These are phyloP conservation scores for Dittrichia graveolens DNA, from an alignment of 129 eudicot genomes.

Conservation along the genomic window DNA sequence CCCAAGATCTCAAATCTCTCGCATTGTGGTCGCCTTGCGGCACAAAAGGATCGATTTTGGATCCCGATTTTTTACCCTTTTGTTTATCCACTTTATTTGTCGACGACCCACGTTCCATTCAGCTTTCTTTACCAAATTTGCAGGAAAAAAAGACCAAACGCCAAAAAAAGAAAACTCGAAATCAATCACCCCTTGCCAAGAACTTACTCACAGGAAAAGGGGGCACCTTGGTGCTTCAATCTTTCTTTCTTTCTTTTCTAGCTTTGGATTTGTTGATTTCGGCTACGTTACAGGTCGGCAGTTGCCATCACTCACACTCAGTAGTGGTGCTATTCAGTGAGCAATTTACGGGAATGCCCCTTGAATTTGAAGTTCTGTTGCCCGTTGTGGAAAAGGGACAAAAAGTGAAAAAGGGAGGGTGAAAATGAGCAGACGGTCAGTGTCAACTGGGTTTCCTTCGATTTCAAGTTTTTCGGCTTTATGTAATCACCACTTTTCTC, in stretches of 20 bases:
- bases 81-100: slow-evolving; percentile 33
- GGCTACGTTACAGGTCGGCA: slow-evolving; percentile 4
- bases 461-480: slow-evolving; percentile 31
- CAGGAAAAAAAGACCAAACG: not conserved
- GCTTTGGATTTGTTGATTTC: slow-evolving; percentile 3
- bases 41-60: slow-evolving; percentile 78
- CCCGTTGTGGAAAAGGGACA: slow-evolving; percentile 14
- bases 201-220: not conserved
- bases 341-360: slow-evolving; percentile 26
- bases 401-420: not conserved
- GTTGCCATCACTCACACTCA: slow-evolving; percentile 22
- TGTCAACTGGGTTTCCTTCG: slow-evolving; percentile 36
- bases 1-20: slow-evolving; percentile 95
- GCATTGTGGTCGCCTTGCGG: slow-evolving; percentile 71
- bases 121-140: slow-evolving; percentile 22
- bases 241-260: not conserved
- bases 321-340: slow-evolving; percentile 3
- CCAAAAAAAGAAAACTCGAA: slow-evolving; percentile 1
- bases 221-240: not conserved
- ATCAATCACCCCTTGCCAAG: not conserved
- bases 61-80: slow-evolving; percentile 53
- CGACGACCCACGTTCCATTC: slow-evolving; percentile 76
- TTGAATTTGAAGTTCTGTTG: slow-evolving; percentile 23
- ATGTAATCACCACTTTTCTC: not conserved
- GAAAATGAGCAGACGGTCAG: not conserved